Base-by-base conservation (phyloP, 306 rosid species). In the Cicer yamashitae region DNA sequence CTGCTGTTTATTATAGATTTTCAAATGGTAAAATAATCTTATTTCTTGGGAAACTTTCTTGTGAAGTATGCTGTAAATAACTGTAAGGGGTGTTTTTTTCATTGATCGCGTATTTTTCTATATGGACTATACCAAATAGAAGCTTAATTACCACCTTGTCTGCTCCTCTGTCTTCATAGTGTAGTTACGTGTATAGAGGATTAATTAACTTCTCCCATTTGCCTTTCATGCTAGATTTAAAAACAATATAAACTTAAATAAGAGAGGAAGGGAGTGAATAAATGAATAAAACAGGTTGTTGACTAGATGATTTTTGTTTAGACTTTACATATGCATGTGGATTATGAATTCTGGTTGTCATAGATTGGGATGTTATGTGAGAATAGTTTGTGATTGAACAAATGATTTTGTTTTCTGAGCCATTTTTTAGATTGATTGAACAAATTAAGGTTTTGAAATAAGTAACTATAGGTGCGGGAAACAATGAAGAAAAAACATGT, bases 351-450 rank as follows among this genome's bases (percentile, higher is more conserved):
- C 40, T 45, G 64, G 57, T 44, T 52, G 70, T 37, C 70, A 66
- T 73, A 11, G 68, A 53, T 18, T 77, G 77, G 53, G 53, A 48
- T 60, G 54, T 71, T 40, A 56, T 50, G 57, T 20, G 39, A 72
- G 34, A 47, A 37, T 62, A 53, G 14, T 61, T 61, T 51, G 43
- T 59, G 74, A 54, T 80, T 65, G 67, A 57, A 48, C 66, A 51
- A 53, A 30, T 69, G 30, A 45, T 60, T 47, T 41, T 76, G 80
- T 50, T 79, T 82, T 54, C 72, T 67, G 59, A 7, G 59, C 54
- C 61, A 8, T 12, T 56, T 30, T 8, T 71, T n/a, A 57, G 74
- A 17, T 40, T 67, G 74, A 64, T 57, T 18, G 14, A 37, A 25
- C 58, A 25, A 68, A 30, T 57, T 47, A 72, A 52, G 58, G 60